Evolutionary conservation across 768 basidiomycete species (phyloP), one percentile per base, ranked within the genome.

Genomic region (Leccinum uliginosum): DNA sequence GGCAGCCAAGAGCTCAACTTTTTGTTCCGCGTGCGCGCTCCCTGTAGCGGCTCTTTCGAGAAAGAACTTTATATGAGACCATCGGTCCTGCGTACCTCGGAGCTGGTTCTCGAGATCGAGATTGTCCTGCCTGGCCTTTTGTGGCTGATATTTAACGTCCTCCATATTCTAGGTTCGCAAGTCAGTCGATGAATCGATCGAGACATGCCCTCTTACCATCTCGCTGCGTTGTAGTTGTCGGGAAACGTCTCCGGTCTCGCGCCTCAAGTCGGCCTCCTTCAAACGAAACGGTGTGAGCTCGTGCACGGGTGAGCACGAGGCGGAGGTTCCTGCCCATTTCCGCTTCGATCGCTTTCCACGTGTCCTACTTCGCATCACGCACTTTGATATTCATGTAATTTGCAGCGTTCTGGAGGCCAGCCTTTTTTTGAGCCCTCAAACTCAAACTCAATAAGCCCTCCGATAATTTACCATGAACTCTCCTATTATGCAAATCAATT

Each of bases 91-190:
- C 80, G 24, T 66, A 88, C 90, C 78, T 73, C 87, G 80, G 46
- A 92, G 76, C 56, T 93, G 89, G 50, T 74, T 77, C 68, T 92
- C 90, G 26, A 93, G 75, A 19, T 83, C 82, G 24, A 83, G 78
- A 60, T 87, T 92, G 63, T 89, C 86, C 56, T 83, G 81, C 72
- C 90, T 93, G 70, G 83, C 74, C 55, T 77, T 78, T 45, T 85
- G 82, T 10, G 92, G 70, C 30, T 92, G 85, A 11, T 78, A 70
- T 60, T 83, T 85, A 46, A 92, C 81, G 51, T 86, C 87, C 26
- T 87, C 83, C 82, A 93, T 90, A 64, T 91, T 89, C 89, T 92
- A 62, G 23, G 24, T 29, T 51, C 6, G 21, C 19, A 32, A 43
- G 58, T 64, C 46, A 59, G 21, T 34, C 14, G 24, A 48, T 19